phyloP scores from a whole-genome alignment of 1,139 yeast species.

The Blastobotrys aristatus region DNA sequence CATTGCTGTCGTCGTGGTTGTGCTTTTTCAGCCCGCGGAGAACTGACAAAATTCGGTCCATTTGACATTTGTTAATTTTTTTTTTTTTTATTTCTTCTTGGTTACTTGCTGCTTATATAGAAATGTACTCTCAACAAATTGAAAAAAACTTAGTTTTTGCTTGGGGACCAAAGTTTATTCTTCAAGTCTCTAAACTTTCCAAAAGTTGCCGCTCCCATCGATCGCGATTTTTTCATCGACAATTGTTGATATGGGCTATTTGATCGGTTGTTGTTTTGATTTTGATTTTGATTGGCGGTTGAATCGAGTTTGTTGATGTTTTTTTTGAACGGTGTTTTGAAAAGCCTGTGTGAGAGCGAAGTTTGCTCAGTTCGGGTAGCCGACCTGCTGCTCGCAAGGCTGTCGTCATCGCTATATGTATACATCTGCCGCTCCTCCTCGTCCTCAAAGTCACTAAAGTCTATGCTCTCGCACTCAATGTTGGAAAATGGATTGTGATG shows the following conservation, averaged over 20 bases:
- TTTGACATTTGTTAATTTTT: too few species aligned
- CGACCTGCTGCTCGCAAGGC: neutral
- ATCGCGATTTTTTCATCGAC: neutral
- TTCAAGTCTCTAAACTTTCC: neutral
- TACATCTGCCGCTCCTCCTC: neutral
- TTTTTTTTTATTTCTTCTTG: too few species aligned
- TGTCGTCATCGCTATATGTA: neutral
- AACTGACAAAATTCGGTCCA: too few species aligned
- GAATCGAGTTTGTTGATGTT: neutral
- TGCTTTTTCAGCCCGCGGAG: neutral
- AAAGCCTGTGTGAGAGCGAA: neutral
- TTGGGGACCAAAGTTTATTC: neutral
- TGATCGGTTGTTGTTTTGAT: neutral
- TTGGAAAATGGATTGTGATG: conserved; percentile 1
- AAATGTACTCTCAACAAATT: too few species aligned
- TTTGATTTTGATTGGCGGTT: neutral
- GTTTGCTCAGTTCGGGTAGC: too few species aligned
- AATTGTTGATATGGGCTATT: neutral
- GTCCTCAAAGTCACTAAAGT: neutral
- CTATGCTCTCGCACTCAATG: conserved; percentile 3
- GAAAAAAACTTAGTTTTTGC: too few species aligned
- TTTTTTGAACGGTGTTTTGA: neutral
- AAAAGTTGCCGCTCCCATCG: neutral
- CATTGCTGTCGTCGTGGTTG: neutral
- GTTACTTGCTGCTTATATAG: too few species aligned